Conservation (phyloP, 1,284 basidiomycete species). For the Fomes fomentarius region DNA sequence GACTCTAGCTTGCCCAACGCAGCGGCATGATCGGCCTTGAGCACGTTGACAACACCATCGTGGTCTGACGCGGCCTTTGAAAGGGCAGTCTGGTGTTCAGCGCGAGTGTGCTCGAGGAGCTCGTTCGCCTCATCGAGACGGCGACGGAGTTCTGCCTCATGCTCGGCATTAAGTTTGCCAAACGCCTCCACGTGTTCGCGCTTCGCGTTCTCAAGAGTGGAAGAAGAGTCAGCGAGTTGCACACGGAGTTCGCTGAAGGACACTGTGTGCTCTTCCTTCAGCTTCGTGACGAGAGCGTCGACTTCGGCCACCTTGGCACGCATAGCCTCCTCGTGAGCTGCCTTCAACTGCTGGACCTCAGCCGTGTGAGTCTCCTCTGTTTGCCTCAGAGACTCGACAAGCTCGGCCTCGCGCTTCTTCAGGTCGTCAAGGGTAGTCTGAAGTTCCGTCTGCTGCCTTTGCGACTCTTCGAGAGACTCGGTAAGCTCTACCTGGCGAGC, state of each 20-base stretch:
- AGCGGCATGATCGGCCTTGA: conserved; percentile 58
- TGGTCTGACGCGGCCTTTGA: conserved; percentile 56
- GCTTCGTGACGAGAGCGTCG: conserved; percentile 45
- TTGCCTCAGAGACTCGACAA: conserved; percentile 52
- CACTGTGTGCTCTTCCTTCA: conserved; percentile 46
- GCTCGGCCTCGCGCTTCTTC: conserved; percentile 57
- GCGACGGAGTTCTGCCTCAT: conserved; percentile 37
- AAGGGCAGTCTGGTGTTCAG: conserved; percentile 57
- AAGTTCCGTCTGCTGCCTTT: conserved; percentile 33
- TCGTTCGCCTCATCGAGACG: conserved; percentile 31
- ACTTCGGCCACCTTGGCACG: conserved; percentile 55
- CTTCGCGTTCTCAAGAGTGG: conserved; percentile 33
- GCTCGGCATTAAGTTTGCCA: conserved; percentile 39
- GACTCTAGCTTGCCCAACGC: conserved; percentile 63
- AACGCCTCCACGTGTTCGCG: conserved; percentile 40
- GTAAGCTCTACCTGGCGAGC: conserved; percentile 59
- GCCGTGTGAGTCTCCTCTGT: conserved; percentile 50
- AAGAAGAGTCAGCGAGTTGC: conserved; percentile 34
- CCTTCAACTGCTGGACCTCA: conserved; percentile 48
- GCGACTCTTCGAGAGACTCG: conserved; percentile 49
- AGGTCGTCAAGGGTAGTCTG: conserved; percentile 50
- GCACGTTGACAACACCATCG: conserved; percentile 55
- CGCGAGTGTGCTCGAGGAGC: conserved; percentile 40
- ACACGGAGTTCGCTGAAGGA: conserved; percentile 32
- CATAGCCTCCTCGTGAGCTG: conserved; percentile 57